Evolutionary conservation across 768 basidiomycete genomes (phyloP), one percentile per base, ranked within the genome.

Genomic region (Tylopilus sp.): DNA sequence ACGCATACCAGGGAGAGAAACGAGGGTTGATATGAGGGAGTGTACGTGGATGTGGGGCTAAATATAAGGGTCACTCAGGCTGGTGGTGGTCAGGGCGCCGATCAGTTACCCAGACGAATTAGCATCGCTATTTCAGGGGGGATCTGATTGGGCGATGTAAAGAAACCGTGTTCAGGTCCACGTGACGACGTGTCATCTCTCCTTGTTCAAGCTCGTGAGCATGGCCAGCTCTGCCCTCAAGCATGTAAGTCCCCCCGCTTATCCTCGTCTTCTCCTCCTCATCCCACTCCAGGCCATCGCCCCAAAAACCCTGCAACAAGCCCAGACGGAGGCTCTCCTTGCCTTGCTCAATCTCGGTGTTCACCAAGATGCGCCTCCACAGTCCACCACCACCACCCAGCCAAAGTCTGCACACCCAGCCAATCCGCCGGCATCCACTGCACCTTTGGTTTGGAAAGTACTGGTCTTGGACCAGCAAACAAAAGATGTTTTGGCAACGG

Each of bases 401-500:
- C 28, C 61, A 36, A 68, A 60, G 53, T 65, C 74, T 22, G 68
- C 69, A 15, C 64, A 73, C 10, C 66, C 74, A n/a, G 65, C 74
- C 52, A 86, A 83, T 58, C 67, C 75, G 3, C 72, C 81, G 2
- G 69, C 78, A 7, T 69, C 78, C 23, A 76, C 78, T 12, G 82
- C 80, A 0, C 90, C 92, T 26, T 83, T 92, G 6, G 85, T 97
- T 5, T 99, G 97, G 95, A 99, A 99, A 70, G 85, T 98, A 13
- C 74, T 99, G 10, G 86, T 99, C 2, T 75, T 99, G 48, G 97
- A 99, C 69, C 92, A 97, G 63, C 81, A 88, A 60, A 95, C 93
- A 21, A 97, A 98, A 69, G 97, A 98, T 67, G 86, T 98, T 20
- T 78, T 99, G 33, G 97, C 97, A 15, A 98, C 95, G 1, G 88